phyloP scores from a whole-genome alignment of 352 stramenopile genomes.

The Phytopythium cucurbitacearum region DNA sequence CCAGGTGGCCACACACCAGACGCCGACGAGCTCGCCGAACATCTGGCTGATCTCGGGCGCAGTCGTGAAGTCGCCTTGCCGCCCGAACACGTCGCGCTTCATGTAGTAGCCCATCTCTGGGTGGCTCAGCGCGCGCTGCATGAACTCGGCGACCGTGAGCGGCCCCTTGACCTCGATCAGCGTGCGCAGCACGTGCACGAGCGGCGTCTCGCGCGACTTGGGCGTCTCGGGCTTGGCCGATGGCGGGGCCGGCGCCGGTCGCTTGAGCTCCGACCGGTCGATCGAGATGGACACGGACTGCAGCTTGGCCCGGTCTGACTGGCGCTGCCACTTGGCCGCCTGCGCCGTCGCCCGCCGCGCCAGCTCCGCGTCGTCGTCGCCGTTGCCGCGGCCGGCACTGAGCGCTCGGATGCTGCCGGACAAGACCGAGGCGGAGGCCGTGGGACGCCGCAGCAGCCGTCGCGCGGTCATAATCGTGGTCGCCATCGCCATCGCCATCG shows the following conservation, averaged over 20 bases:
- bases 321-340: constrained; percentile 55
- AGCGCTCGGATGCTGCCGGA: constrained; percentile 5
- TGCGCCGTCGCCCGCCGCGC: constrained; percentile 25
- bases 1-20: constrained; percentile 92
- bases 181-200: constrained; percentile 76
- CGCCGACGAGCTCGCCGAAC: constrained; percentile 90
- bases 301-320: constrained; percentile 38
- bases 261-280: constrained; percentile 74
- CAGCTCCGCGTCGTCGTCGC: constrained; percentile 2
- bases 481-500: too few species aligned
- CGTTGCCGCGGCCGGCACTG: constrained; percentile 11
- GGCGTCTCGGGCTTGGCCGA: constrained; percentile 18
- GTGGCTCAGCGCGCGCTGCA: constrained; percentile 89
- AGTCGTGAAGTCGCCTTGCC: constrained; percentile 91
- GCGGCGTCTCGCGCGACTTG: constrained; percentile 65
- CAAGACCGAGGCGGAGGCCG: too few species aligned
- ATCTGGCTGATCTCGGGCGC: constrained; percentile 93
- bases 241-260: constrained; percentile 19
- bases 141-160: constrained; percentile 94
- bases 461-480: too few species aligned
- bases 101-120: constrained; percentile 95
- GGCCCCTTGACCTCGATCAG: constrained; percentile 92
- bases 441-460: too few species aligned
- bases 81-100: constrained; percentile 90
- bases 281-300: constrained; percentile 61